Evolutionary conservation across 2,329 filamentous ascomycete species (phyloP).

Genomic region (Colletotrichum filicis): DNA sequence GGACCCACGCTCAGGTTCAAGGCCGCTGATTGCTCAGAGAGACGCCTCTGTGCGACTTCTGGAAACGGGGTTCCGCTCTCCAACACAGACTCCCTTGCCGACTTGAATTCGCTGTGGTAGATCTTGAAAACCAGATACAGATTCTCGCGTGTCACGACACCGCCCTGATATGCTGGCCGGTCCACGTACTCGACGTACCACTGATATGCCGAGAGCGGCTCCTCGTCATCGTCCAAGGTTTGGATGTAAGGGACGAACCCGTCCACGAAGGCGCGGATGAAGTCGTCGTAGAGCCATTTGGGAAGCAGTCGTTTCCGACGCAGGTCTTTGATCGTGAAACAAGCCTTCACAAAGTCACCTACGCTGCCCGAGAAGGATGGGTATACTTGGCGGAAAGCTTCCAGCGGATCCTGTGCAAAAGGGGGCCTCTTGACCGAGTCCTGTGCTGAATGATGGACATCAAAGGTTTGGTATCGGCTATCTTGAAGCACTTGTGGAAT

Average conservation of each 20-base stretch:
- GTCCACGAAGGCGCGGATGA: conserved; percentile 56
- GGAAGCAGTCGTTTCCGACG: conserved; percentile 47
- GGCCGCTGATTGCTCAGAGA: not conserved
- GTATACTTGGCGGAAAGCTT: conserved; percentile 54
- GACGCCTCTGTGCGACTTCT: not conserved
- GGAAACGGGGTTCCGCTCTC: not conserved
- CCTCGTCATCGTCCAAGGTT: conserved; percentile 37
- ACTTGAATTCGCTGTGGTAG: conserved; percentile 45
- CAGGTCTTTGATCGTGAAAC: conserved; percentile 55
- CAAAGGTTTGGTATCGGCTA: not conserved
- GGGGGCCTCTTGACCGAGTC: not conserved
- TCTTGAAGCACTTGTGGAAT: not conserved
- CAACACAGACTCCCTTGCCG: conserved; percentile 22
- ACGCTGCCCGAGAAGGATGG: conserved; percentile 53
- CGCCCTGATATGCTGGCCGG: conserved; percentile 37
- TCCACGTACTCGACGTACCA: conserved; percentile 51
- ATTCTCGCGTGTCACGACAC: conserved; percentile 48
- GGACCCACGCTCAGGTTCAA: not conserved
- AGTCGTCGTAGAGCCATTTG: conserved; percentile 63
- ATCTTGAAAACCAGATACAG: conserved; percentile 46
- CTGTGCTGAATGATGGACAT: not conserved
- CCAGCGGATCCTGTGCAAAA: conserved; percentile 44
- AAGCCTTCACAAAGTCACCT: conserved; percentile 56
- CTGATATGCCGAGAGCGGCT: conserved; percentile 49
- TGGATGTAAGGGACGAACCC: conserved; percentile 55